A percentile compares a stretch with the other conserved stretches of the same genome.
phyloP scores from a whole-genome alignment of 2,329 filamentous ascomycete genomes.

The Xylariomycetidae sp. region DNA sequence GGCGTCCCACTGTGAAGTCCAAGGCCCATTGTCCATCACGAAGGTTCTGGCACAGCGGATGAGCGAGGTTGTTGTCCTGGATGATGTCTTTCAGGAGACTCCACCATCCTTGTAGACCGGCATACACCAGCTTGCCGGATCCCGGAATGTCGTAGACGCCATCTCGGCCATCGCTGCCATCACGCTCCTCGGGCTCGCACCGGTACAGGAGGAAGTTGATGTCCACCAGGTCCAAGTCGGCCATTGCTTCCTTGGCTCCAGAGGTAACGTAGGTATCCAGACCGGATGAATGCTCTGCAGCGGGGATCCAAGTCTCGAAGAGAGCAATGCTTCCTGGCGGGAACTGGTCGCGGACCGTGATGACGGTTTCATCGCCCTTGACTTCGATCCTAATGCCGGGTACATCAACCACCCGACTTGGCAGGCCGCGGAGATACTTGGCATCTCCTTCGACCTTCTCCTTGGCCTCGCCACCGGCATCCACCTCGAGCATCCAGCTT shows the following conservation, averaged over 20 bases:
- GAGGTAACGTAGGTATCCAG: conserved; percentile 83
- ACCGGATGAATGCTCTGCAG: conserved; percentile 74
- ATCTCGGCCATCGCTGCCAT: conserved; percentile 71
- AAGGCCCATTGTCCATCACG: conserved; percentile 88
- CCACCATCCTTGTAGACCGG: conserved; percentile 98
- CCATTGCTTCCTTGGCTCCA: conserved; percentile 73
- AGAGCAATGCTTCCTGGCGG: conserved; percentile 91
- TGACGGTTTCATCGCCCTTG: conserved; percentile 67
- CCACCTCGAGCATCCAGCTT: conserved; percentile 88
- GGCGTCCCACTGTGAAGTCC: conserved; percentile 75
- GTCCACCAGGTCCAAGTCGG: conserved; percentile 67
- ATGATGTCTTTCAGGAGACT: conserved; percentile 82
- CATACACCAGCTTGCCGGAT: conserved; percentile 81
- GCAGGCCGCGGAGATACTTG: conserved; percentile 70
- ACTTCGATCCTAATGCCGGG: conserved; percentile 67
- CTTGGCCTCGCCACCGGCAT: conserved; percentile 65
- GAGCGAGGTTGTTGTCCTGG: conserved; percentile 81
- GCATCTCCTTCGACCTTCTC: conserved; percentile 62
- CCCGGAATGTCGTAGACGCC: conserved; percentile 86
- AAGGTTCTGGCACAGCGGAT: conserved; percentile 88
- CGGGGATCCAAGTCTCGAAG: conserved; percentile 93
- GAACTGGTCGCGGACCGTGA: conserved; percentile 76
- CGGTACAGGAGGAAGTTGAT: conserved; percentile 90
- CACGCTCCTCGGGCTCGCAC: conserved; percentile 81
- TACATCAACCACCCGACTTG: conserved; percentile 70